Evolutionary conservation across 148 eudicot genomes (phyloP), one percentile per base, ranked within the genome.

Genomic region (Spergularia bocconei): DNA sequence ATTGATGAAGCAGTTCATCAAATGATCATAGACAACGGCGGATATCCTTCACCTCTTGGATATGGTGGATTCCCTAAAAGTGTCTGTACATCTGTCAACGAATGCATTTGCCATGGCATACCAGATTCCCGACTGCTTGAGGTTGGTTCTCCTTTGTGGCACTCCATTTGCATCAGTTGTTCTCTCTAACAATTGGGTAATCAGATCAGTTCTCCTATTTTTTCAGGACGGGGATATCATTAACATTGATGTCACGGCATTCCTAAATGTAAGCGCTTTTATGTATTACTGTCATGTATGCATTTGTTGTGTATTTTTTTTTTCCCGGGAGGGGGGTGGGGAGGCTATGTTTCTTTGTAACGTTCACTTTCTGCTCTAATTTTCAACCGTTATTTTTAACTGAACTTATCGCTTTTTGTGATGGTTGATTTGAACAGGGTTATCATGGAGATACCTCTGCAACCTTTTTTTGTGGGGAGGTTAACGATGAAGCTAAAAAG

Each of bases 11-110:
- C 92, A 60, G 99, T 95, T 84, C 99, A 95, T 78, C 96, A 91
- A 84, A 92, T 95, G 98, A 95, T 92, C 67, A 85, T 92, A 79
- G 98, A 91, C 71, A 95, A 92, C 77, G 98, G 98, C 56, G 99
- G 91, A 38, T 95, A 95, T 85, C 99, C 99, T 79, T 95, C 99
- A 70, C 99, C 99, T 74, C 94, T 95, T 72, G 92, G 99, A 71
- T 95, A 95, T 81, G 97, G 99, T 64, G 97, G 99, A 13, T 95
- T 95, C 79, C 99, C 99, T 21, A 95, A 95, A 85, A 95, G 99
- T 83, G 99, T 95, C 20, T 95, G 99, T 74, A 95, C 99, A 63
- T 95, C 99, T n/a, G 91, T 92, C 67, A 95, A 95, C 70, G 99
- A 95, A 81, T 95, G 99, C 82, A 92, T 95, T 82, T 95, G 99